A percentile compares a stretch with the other conserved stretches of the same genome.
phyloP scores from a whole-genome alignment of 1,284 basidiomycete species.

The Cryptococcus maquisensis region DNA sequence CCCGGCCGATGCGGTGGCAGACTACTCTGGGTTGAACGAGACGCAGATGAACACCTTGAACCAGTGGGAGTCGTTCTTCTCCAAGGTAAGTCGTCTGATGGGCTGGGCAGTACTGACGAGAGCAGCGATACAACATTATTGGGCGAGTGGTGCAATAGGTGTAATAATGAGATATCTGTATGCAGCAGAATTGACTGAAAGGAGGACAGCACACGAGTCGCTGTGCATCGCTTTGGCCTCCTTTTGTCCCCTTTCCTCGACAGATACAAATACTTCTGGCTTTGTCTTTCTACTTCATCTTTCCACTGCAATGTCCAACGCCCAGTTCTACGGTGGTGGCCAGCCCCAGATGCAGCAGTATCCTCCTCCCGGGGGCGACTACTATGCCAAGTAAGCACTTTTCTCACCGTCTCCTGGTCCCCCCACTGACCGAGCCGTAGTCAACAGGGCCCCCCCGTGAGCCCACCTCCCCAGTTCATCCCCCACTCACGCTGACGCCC shows the following conservation, averaged over 20 bases:
- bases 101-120: constrained; percentile 7
- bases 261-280: neutral
- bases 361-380: neutral
- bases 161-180: no score
- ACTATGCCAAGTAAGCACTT: neutral
- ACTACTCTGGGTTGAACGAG: constrained; percentile 73
- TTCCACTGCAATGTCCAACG: neutral
- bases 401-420: neutral
- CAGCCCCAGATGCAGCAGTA: neutral
- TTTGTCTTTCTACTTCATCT: neutral
- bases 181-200: neutral
- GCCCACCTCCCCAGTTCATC: neutral
- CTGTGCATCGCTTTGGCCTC: neutral
- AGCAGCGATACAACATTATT: constrained; percentile 75
- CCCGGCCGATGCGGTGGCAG: constrained; percentile 78
- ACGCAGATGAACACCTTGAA: constrained; percentile 78
- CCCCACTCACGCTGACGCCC: neutral
- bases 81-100: constrained; percentile 50
- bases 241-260: neutral
- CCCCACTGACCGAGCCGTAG: neutral
- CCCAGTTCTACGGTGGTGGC: constrained; percentile 8
- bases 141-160: constrained; percentile 59
- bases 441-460: constrained; percentile 11
- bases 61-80: constrained; percentile 82
- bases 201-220: neutral